phyloP scores from a whole-genome alignment of 768 basidiomycete species.

The Boletus rufocinnamomeus region DNA sequence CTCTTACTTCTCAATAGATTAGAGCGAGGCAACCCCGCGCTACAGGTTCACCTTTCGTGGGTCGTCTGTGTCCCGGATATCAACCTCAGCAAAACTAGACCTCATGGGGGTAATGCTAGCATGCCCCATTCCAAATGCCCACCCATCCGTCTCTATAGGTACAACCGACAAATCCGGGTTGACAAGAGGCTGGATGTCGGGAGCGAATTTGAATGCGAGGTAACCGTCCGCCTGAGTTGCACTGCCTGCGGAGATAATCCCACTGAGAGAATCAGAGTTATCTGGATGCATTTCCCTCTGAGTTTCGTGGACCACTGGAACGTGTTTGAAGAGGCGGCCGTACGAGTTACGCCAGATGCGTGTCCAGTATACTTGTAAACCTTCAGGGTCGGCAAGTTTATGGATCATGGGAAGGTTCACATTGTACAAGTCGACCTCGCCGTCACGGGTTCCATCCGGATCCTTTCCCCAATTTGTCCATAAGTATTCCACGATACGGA shows the following conservation, averaged over 20 bases:
- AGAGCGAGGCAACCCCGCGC: constrained; percentile 42
- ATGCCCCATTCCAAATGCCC: constrained; percentile 71
- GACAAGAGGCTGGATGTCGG: constrained; percentile 69
- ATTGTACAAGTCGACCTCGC: constrained; percentile 80
- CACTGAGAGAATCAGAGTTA: constrained; percentile 44
- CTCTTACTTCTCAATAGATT: neutral
- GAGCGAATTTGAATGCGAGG: constrained; percentile 75
- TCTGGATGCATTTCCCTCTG: constrained; percentile 37
- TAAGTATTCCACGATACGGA: constrained; percentile 68
- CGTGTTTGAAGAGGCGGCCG: constrained; percentile 71
- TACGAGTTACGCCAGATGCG: constrained; percentile 85
- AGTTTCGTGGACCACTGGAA: constrained; percentile 26
- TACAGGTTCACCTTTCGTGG: constrained; percentile 33
- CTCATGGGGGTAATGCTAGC: constrained; percentile 79
- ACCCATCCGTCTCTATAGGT: constrained; percentile 81
- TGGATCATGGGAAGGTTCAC: constrained; percentile 87
- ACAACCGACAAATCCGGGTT: constrained; percentile 56
- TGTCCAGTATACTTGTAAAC: constrained; percentile 77
- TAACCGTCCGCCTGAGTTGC: constrained; percentile 28
- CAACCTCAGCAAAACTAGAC: constrained; percentile 67
- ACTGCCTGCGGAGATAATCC: neutral
- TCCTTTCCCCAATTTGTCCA: constrained; percentile 88
- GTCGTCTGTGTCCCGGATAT: constrained; percentile 1
- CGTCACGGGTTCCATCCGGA: constrained; percentile 51
- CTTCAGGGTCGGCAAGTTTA: constrained; percentile 56